A percentile compares a stretch with the other conserved stretches of the same genome.
phyloP scores from a whole-genome alignment of 805 yeast genomes.

The Scheffersomyces coipomensis region DNA sequence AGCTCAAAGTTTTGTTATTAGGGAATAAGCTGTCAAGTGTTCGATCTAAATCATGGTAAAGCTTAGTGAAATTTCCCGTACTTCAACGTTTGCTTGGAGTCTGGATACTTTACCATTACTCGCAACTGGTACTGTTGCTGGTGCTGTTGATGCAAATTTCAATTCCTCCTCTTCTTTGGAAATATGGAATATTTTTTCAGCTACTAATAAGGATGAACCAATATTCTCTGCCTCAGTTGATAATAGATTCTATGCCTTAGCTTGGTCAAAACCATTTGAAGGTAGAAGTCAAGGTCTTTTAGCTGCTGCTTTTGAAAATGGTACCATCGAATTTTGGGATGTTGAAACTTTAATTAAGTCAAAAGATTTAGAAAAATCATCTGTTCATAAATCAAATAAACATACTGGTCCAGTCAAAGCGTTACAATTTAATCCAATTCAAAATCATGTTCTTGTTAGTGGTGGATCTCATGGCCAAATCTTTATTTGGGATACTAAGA shows the following conservation, averaged over 20 bases:
- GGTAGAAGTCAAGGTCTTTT: slow-evolving; percentile 52
- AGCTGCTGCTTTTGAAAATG: slow-evolving; percentile 90
- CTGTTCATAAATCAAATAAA: slow-evolving; percentile 49
- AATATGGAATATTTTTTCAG: slow-evolving; percentile 66
- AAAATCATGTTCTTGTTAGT: slow-evolving; percentile 70
- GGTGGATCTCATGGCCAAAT: slow-evolving; percentile 91
- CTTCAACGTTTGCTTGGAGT: slow-evolving; percentile 98
- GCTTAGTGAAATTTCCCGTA: slow-evolving; percentile 75
- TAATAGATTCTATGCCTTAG: slow-evolving; percentile 66
- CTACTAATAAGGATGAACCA: slow-evolving; percentile 28
- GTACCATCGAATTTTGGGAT: slow-evolving; percentile 77
- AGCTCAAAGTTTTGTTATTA: no score
- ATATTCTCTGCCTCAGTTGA: slow-evolving; percentile 34
- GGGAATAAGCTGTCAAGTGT: no score
- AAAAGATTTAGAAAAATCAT: slow-evolving; percentile 39
- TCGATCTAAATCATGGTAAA: slow-evolving; percentile 62
- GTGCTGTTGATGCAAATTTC: slow-evolving; percentile 88
- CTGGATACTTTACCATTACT: slow-evolving; percentile 68
- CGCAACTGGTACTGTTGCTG: slow-evolving; percentile 94
- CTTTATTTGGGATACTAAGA: slow-evolving; percentile 83
- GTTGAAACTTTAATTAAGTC: slow-evolving; percentile 48
- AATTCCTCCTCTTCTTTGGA: slow-evolving; percentile 76
- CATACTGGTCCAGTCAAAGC: slow-evolving; percentile 73
- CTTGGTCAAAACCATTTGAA: slow-evolving; percentile 69
- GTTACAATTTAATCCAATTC: slow-evolving; percentile 74